Base-by-base conservation (phyloP, 2,329 filamentous ascomycete genomes). In the Pestalotiopsis sp. region DNA sequence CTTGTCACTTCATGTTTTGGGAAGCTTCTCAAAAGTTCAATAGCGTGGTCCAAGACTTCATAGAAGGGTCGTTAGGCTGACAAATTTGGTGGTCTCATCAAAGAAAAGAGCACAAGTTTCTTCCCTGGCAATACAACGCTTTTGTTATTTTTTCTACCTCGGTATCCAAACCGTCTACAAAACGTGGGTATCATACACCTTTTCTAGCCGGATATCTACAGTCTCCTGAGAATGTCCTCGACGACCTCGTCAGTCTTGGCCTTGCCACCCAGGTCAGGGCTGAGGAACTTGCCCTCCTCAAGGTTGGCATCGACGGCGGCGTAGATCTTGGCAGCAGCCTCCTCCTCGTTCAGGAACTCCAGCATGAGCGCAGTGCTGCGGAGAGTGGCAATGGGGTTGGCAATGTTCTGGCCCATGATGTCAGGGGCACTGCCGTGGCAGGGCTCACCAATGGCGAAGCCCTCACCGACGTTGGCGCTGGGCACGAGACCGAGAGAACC, bases 391-490 rank as follows among this genome's bases (percentile, higher is more conserved):
- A 99, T 97, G 27, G 96, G 96, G 84, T 99, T 99, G 74, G 96
- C 94, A 78, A 99, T 95, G 73, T 91, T 90, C 86, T 92, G 86
- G 74, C 96, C 96, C 89, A 94, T 91, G 73, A 99, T 99, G 79
- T 99, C 96, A 5, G 96, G 96, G 38, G 96, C 96, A 76, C 92
- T 95, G 62, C 96, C 96, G 82, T 99, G 96, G 86, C 96, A 98
- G 67, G 96, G 96, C 89, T 99, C 96, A 73, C 96, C 96, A 76
- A 99, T 98, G 74, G 94, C 96, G 79, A 98, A 98, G 58, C 89
- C 89, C 81, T 97, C 93, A 73, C 96, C 95, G 12, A 99, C 96
- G 80, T 99, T 99, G 74, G 96, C 96, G 74, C 91, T 94, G 61
- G 96, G 96, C 0, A 99, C 96, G 52, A 99, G 90, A 73, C 96